Base-by-base conservation (phyloP, 805 yeast genomes). In the Candida ulmi region DNA sequence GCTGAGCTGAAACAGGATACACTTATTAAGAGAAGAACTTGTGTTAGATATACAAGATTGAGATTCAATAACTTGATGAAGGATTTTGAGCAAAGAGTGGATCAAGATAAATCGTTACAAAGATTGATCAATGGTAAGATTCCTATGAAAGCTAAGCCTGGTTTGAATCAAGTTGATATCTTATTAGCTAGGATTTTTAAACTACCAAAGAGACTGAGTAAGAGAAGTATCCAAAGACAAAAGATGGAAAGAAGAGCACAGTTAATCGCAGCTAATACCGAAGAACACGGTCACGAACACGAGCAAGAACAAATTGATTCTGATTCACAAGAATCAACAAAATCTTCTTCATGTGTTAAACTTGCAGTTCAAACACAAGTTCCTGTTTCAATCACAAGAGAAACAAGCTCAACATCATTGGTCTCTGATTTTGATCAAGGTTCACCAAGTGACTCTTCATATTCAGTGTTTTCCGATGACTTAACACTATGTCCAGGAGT, bases 61-160 rank as follows among this genome's bases (percentile, higher is more conserved):
- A 31, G 34, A 31, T 31, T 13, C 17, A 31, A 31, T 21, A n/a
- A 8, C 17, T 31, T 31, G 17, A 19, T n/a, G 34, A 18, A 21
- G 9, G 34, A 31, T 31, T 31, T 31, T 19, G 34, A 19, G 12
- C 16, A 19, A n/a, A 31, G 34, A 19, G n/a, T 43, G 11, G 28
- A 29, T 17, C 32, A 46, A 39, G 41, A 43, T n/a, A 25, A 33
- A 27, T 41, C 43, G 26, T 29, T 41, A 3, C 17, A 44, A 17
- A 8, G 12, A 21, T 13, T 32, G 19, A 19, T 34, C 23, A 26
- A 33, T 30, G 23, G 19, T 23, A 33, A 28, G 16, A 15, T 16
- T 21, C 25, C 17, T 8, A 35, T 27, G 2, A 32, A 16, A 26
- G 6, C 17, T 11, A 18, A 19, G 17, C 8, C 18, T 17, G 7